Evolutionary conservation across 768 basidiomycete species (phyloP), one percentile per base, ranked within the genome.

Genomic region (Rhodotorula babjevae): DNA sequence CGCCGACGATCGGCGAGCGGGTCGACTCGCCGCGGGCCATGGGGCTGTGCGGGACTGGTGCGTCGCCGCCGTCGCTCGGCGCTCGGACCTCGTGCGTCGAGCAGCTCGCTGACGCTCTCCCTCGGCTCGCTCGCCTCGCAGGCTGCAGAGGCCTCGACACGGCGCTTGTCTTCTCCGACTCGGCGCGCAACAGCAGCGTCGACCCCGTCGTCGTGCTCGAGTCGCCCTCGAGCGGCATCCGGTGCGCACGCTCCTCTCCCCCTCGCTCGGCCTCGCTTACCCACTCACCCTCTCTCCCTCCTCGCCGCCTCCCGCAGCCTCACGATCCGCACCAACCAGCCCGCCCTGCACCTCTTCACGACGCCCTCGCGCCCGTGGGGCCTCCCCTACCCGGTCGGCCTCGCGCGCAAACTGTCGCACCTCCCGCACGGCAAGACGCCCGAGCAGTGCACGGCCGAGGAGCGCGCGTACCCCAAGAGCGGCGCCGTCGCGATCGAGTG

Each of bases 91-190:
- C 8, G 12, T 7, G 42, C 42, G 7, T 12, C 12, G 44, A 46
- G 44, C 14, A 2, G 44, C 6, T 3, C 44, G 12, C 25, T 59
- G 36, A 40, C 44, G 44, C 2, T 46, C 44, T 14, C 12, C 2
- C 44, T 46, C 44, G 2, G 14, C 9, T 14, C 42, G 42, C 14
- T 14, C 42, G 42, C 57, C 27, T 4, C 9, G 21, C 53, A 71
- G 69, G 61, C 25, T 71, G 69, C 55, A 40, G 10, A 3, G 69
- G 69, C 3, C 15, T 65, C 50, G 69, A 71, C 61, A 66, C 61
- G 11, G 69, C 69, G 18, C 33, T 65, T 19, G 42, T 71, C 25
- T 63, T 50, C 33, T 36, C 42, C n/a, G 33, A 40, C n/a, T 8
- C 60, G 23, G n/a, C 33, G 14, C 60, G 67, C 12, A 42, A 65